Evolutionary conservation across 441 rosid genomes (phyloP).

Genomic region (Corymbia calophylla): DNA sequence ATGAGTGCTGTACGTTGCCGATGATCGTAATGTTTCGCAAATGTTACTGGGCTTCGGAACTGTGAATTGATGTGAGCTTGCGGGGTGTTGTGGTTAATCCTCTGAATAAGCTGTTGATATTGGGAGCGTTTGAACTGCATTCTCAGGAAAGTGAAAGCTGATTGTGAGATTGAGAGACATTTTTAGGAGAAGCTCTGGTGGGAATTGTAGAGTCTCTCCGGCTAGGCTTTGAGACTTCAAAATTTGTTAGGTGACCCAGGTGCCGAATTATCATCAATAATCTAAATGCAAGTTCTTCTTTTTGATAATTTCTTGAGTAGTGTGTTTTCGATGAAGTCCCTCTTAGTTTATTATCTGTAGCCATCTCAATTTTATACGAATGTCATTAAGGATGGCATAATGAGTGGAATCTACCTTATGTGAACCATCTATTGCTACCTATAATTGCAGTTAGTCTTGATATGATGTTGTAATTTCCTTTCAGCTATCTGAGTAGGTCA

Average conservation of each 20-base stretch:
- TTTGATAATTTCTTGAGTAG: neutral
- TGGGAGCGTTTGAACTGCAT: neutral
- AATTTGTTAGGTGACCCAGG: neutral
- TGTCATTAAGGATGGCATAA: neutral
- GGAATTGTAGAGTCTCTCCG: neutral
- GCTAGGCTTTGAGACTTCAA: neutral
- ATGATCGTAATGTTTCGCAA: neutral
- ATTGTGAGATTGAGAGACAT: neutral
- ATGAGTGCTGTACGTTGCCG: neutral
- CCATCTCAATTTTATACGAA: neutral
- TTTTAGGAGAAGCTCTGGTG: neutral
- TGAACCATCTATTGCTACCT: neutral
- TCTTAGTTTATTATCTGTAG: neutral
- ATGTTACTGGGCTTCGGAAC: neutral
- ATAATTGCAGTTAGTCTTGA: neutral
- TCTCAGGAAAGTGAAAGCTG: neutral
- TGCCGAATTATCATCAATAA: neutral
- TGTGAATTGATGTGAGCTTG: neutral
- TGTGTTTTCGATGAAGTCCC: neutral
- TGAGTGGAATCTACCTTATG: neutral
- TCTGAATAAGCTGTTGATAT: neutral
- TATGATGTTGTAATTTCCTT: neutral
- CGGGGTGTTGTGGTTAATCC: neutral
- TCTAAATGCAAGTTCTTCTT: neutral
- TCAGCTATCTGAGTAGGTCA: neutral